A percentile compares a stretch with the other conserved stretches of the same genome.
Evolutionary conservation across 176 grass and related monocot species (phyloP).

Genomic region (Phragmites australis): DNA sequence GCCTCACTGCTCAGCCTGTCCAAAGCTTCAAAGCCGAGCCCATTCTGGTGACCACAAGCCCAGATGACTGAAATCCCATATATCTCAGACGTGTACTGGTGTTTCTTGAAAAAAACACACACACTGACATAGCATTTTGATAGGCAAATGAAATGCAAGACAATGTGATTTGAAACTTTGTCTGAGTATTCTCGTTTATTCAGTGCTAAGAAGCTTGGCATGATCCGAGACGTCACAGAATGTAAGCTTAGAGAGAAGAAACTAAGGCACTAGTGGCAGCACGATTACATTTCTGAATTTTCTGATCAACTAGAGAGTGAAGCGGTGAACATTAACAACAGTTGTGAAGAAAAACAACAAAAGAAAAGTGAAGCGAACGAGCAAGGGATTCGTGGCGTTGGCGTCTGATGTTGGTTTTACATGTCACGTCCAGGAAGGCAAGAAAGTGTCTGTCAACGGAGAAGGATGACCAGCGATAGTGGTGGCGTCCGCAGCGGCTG

Average conservation of each 20-base stretch:
- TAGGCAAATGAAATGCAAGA: neutral
- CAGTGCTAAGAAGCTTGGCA: conserved; percentile 30
- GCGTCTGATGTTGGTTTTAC: neutral
- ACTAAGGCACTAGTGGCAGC: neutral
- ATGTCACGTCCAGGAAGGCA: conserved; percentile 5
- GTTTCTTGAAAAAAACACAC: too few relatives aligned
- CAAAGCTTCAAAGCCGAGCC: too few relatives aligned
- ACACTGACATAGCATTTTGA: too few relatives aligned
- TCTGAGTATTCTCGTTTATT: conserved; percentile 24
- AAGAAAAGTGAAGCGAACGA: neutral
- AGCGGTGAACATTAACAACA: conserved; percentile 16
- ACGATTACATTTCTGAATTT: conserved; percentile 31
- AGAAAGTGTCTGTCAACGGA: neutral
- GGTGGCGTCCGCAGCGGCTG: neutral
- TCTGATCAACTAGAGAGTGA: neutral
- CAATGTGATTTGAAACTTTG: neutral
- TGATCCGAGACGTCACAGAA: neutral
- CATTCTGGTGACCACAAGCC: too few relatives aligned
- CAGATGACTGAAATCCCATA: too few relatives aligned
- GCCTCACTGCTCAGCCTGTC: too few relatives aligned
- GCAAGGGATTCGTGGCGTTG: neutral
- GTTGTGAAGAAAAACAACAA: neutral
- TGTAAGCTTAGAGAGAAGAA: neutral
- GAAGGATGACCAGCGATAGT: neutral
- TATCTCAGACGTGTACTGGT: too few relatives aligned